These are phyloP conservation scores for Goffeauzyma gilvescens DNA, from an alignment of 768 basidiomycete genomes.

Conservation along the genomic window DNA sequence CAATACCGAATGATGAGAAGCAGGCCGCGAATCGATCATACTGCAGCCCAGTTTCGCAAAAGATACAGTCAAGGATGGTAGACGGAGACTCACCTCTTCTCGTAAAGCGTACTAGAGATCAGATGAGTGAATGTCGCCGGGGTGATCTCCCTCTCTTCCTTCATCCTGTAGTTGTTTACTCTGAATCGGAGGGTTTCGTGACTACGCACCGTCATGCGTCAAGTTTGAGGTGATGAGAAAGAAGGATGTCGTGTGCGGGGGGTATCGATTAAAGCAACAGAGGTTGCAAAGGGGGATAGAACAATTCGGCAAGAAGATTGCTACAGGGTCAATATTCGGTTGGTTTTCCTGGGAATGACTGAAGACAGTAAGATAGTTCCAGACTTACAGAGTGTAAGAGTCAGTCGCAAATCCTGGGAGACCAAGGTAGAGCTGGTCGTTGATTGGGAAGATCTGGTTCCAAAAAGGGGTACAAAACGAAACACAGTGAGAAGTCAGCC, in stretches of 20 bases:
- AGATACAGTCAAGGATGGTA: too few relatives aligned
- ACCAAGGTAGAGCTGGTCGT: constrained; percentile 78
- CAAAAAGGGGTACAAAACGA: not conserved
- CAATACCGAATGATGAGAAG: too few relatives aligned
- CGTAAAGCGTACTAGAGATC: constrained; percentile 85
- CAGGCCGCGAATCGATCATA: too few relatives aligned
- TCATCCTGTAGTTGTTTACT: constrained; percentile 98
- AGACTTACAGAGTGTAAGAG: constrained; percentile 64
- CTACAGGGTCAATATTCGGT: too few relatives aligned
- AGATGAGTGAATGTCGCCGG: constrained; percentile 92
- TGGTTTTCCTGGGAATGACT: too few relatives aligned
- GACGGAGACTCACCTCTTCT: constrained; percentile 42
- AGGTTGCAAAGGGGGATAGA: not conserved
- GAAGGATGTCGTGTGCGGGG: too few relatives aligned
- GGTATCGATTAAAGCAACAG: too few relatives aligned
- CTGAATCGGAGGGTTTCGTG: constrained; percentile 79
- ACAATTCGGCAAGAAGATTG: not conserved
- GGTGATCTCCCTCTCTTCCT: constrained; percentile 90
- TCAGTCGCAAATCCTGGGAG: constrained; percentile 85
- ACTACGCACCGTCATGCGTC: constrained; percentile 35
- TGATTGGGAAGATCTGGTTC: constrained; percentile 88
- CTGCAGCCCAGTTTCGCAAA: too few relatives aligned
- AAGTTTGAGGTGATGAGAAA: too few relatives aligned
- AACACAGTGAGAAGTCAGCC: not conserved
- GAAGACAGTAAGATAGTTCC: too few relatives aligned